These are phyloP conservation scores for Acanthamoeba quina DNA, from an alignment of 208 protist species.

Conservation along the genomic window DNA sequence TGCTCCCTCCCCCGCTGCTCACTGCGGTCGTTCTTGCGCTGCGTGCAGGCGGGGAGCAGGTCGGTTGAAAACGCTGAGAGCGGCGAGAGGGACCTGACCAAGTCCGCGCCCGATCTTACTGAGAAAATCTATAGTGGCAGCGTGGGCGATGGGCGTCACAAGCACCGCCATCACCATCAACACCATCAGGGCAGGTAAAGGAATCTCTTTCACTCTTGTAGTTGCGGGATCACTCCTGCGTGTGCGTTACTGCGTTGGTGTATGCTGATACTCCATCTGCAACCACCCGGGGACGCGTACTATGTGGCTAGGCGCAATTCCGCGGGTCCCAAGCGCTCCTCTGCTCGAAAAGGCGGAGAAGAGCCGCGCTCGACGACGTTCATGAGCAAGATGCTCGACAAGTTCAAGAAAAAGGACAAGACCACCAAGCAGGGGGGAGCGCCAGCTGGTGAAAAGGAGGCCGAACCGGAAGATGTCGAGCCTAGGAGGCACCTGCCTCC, in stretches of 20 bases:
- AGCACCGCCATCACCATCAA: not conserved
- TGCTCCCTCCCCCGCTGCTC: not conserved
- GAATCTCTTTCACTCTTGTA: not conserved
- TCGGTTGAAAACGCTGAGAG: constrained; percentile 14
- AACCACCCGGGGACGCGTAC: not conserved
- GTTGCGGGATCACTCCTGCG: not conserved
- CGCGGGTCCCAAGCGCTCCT: not conserved
- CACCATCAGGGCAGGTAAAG: not conserved
- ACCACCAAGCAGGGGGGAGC: not conserved
- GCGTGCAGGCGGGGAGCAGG: not conserved
- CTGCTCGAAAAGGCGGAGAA: constrained; percentile 61
- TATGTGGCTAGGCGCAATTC: not conserved
- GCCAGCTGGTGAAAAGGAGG: constrained; percentile 9
- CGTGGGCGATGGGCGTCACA: not conserved
- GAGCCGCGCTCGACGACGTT: constrained; percentile 53
- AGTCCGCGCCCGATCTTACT: not conserved
- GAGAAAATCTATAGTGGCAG: not conserved
- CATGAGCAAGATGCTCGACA: constrained; percentile 61
- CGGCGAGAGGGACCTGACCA: constrained; percentile 4
- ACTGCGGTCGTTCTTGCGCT: not conserved
- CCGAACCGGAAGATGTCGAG: not conserved
- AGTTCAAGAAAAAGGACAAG: constrained; percentile 71
- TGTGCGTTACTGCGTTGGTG: not conserved
- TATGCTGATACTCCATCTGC: too few relatives aligned
- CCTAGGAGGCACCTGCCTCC: not conserved